Evolutionary conservation across 208 protist genomes (phyloP).

Genomic region (Crithidia bombi): DNA sequence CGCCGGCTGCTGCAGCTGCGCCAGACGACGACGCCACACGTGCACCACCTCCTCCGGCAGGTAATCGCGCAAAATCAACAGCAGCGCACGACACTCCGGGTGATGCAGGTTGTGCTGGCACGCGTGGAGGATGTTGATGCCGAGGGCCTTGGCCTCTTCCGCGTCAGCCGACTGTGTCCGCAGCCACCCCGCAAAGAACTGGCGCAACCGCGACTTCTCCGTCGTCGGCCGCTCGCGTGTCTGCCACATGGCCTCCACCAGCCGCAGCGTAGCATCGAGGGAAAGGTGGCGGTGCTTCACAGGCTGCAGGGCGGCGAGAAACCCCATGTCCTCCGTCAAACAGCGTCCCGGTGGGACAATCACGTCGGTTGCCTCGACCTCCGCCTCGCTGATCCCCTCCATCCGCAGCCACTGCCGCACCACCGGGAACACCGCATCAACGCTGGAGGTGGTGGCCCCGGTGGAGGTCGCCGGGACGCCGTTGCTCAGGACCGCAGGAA

Average conservation of each 20-base stretch:
- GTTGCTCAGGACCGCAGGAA: neutral
- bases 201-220: slow-evolving; percentile 32
- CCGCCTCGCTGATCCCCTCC: slow-evolving; percentile 64
- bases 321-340: slow-evolving; percentile 58
- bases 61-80: slow-evolving; percentile 62
- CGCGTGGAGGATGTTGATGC: slow-evolving; percentile 67
- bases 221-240: slow-evolving; percentile 36
- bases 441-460: neutral
- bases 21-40: slow-evolving; percentile 47
- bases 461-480: neutral
- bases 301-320: slow-evolving; percentile 53
- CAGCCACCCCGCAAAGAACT: slow-evolving; percentile 76
- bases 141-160: slow-evolving; percentile 53
- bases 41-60: slow-evolving; percentile 71
- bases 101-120: slow-evolving; percentile 68
- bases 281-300: slow-evolving; percentile 74
- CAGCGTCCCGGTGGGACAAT: slow-evolving; percentile 65
- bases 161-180: slow-evolving; percentile 46
- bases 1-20: slow-evolving; percentile 28
- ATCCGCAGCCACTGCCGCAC: slow-evolving; percentile 72
- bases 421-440: slow-evolving; percentile 34
- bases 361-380: slow-evolving; percentile 58
- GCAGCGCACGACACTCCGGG: slow-evolving; percentile 69
- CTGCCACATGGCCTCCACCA: slow-evolving; percentile 70
- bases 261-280: slow-evolving; percentile 34